phyloP scores from a whole-genome alignment of 345 rosid genomes.

The Draba incana region DNA sequence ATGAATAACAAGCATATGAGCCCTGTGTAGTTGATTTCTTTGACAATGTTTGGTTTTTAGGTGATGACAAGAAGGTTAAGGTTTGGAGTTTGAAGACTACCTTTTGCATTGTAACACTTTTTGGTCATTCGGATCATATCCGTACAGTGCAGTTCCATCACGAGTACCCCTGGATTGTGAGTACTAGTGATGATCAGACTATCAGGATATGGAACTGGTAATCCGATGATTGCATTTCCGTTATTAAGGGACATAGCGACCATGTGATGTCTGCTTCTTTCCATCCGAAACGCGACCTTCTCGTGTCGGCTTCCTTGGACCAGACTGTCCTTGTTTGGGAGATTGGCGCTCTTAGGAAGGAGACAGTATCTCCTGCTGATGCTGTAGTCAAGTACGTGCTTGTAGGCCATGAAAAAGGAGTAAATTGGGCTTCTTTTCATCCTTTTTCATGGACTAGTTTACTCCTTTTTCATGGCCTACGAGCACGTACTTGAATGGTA shows the following conservation, averaged over 20 bases:
- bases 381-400: constrained; percentile 90
- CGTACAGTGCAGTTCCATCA: constrained; percentile 93
- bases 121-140: constrained; percentile 85
- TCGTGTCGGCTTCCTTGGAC: constrained; percentile 90
- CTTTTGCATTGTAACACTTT: constrained; percentile 81
- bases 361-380: constrained; percentile 85
- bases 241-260: constrained; percentile 85
- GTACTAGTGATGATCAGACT: constrained; percentile 94
- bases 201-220: constrained; percentile 96
- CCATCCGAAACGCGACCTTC: constrained; percentile 87
- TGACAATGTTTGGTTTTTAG: constrained; percentile 46
- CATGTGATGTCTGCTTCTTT: constrained; percentile 92
- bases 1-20: too few species aligned
- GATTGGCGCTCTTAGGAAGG: constrained; percentile 80
- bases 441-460: constrained; percentile 83
- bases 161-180: constrained; percentile 90
- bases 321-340: constrained; percentile 54
- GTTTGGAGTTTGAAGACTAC: constrained; percentile 88
- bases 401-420: constrained; percentile 93
- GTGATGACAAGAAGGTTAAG: constrained; percentile 47
- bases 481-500: too few species aligned
- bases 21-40: too few species aligned
- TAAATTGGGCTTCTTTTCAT: constrained; percentile 95
- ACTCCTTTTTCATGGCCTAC: too few species aligned
- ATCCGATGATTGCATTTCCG: constrained; percentile 11